Evolutionary conservation across 345 rosid genomes (phyloP).

Genomic region (Sisymbrium irio): DNA sequence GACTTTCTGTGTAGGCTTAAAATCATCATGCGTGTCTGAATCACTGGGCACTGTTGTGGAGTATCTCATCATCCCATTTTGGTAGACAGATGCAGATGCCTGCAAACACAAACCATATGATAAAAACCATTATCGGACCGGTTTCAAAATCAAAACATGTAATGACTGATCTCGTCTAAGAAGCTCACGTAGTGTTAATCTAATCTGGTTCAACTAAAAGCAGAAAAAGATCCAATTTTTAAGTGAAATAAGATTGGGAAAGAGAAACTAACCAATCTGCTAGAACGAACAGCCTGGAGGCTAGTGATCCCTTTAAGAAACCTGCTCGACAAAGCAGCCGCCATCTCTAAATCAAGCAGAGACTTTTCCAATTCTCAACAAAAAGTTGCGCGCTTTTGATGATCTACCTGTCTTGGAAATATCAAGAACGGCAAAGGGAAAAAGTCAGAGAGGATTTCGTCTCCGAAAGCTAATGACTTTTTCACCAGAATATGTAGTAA

Average conservation of each 20-base stretch:
- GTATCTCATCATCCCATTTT: slow-evolving; percentile 47
- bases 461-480: background rate
- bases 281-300: slow-evolving; percentile 43
- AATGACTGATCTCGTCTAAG: too few relatives aligned
- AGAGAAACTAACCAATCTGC: slow-evolving; percentile 46
- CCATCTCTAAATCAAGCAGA: slow-evolving; percentile 43
- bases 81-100: slow-evolving; percentile 45
- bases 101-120: slow-evolving; percentile 27
- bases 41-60: slow-evolving; percentile 57
- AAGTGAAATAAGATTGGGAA: background rate
- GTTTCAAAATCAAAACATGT: background rate
- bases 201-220: too few relatives aligned
- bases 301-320: slow-evolving; percentile 46
- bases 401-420: background rate
- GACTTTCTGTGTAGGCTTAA: slow-evolving; percentile 60
- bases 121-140: background rate
- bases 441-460: slow-evolving; percentile 3
- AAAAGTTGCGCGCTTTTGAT: background rate
- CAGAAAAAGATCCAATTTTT: background rate
- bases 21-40: slow-evolving; percentile 88
- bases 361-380: background rate
- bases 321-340: slow-evolving; percentile 55
- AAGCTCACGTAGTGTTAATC: too few relatives aligned
- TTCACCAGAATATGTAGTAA: too few relatives aligned
- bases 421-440: background rate